Evolutionary conservation across 2,329 filamentous ascomycete species (phyloP), one percentile per base, ranked within the genome.

Genomic region (Stenocarpella maydis): DNA sequence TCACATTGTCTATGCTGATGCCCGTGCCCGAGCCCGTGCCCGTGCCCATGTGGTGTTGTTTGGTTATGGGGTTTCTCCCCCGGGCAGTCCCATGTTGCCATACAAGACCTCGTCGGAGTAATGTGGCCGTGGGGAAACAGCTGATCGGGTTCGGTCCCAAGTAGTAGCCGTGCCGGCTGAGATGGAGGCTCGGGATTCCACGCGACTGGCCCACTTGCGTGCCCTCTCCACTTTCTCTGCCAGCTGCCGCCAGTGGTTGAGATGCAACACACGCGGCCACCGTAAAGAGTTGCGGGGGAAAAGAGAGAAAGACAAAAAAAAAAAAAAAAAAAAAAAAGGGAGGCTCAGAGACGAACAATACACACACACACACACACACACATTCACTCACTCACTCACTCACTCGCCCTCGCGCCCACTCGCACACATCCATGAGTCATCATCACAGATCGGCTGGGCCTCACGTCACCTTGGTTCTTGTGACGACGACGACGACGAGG

Each of bases 311-410:
- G n/a, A n/a, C n/a, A n/a, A n/a, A n/a, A n/a, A n/a, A n/a, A n/a
- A n/a, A n/a, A n/a, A n/a, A n/a, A n/a, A n/a, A n/a, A n/a, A n/a
- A n/a, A n/a, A n/a, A n/a, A n/a, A n/a, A n/a, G n/a, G n/a, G n/a
- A n/a, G 17, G 41, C 43, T 31, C 69, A 54, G 53, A 70, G 69
- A 70, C 69, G n/a, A n/a, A n/a, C n/a, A n/a, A 70, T 50, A 68
- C 55, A 37, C 34, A 37, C 34, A 37, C 34, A 37, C 34, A 37
- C 34, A 37, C 34, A 37, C 34, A 37, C 5, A 37, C 34, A 12
- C 34, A 31, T 8, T 31, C 31, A 37, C 9, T 10, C 34, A 67
- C 31, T 9, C 5, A 9, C 34, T n/a, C 31, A 37, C 9, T 10
- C 34, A 67, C 31, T 9, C 5, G 2, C 34, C 7, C 34, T 37